Evolutionary conservation across 169 alveolate species (phyloP).

Genomic region (Cryptosporidium tyzzeri): DNA sequence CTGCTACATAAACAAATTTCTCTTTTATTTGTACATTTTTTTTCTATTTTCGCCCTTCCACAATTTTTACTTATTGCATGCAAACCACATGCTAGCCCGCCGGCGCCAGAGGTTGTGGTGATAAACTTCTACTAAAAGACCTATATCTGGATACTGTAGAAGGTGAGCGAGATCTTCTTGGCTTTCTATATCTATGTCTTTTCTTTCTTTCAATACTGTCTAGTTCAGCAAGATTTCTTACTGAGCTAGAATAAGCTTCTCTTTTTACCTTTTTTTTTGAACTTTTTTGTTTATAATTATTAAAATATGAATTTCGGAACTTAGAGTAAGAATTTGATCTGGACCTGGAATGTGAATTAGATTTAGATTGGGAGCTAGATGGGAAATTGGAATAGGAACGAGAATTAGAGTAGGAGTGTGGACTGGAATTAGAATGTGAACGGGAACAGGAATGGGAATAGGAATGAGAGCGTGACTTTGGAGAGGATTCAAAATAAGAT

Average conservation of each 20-base stretch:
- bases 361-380: not conserved
- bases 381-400: not conserved
- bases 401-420: not conserved
- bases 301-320: not conserved
- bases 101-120: conserved; percentile 34
- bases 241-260: conserved; percentile 55
- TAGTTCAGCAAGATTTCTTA: conserved; percentile 45
- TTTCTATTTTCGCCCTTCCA: conserved; percentile 27
- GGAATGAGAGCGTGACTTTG: not conserved
- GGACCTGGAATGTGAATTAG: not conserved
- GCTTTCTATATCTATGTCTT: conserved; percentile 42
- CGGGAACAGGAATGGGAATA: not conserved
- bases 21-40: not conserved
- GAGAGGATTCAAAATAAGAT: not conserved
- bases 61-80: conserved; percentile 34
- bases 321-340: not conserved
- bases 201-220: conserved; percentile 27
- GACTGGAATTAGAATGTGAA: not conserved
- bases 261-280: conserved; percentile 3
- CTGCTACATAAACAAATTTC: not conserved
- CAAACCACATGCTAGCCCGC: conserved; percentile 67
- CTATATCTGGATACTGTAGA: conserved; percentile 75
- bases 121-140: conserved; percentile 68
- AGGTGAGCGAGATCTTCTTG: conserved; percentile 68
- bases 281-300: not conserved